phyloP scores from a whole-genome alignment of 2,329 filamentous ascomycete species.

The Aspergillus intermedius region DNA sequence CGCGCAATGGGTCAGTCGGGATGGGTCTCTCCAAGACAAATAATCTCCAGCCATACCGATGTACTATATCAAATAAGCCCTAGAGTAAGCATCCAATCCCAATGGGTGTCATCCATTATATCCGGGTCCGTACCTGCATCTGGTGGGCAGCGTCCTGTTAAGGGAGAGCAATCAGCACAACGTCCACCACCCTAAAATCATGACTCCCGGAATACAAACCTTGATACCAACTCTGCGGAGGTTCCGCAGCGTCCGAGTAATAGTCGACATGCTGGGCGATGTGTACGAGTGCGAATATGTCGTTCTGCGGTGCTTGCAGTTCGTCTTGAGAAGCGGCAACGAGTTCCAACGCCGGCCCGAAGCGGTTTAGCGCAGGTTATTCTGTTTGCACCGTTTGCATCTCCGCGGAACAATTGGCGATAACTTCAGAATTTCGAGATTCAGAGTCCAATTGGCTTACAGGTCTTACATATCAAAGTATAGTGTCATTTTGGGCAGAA shows the following conservation, averaged over 20 bases:
- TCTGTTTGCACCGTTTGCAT: conserved; percentile 34
- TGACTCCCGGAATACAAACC: conserved; percentile 43
- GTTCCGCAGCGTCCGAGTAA: conserved; percentile 79
- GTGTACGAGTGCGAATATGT: conserved; percentile 11
- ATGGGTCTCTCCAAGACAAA: neutral
- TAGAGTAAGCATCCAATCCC: conserved; percentile 17
- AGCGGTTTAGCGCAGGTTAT: conserved; percentile 15
- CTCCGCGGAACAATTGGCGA: neutral
- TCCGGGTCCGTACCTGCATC: conserved; percentile 61
- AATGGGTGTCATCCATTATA: conserved; percentile 4
- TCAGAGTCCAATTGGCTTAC: neutral
- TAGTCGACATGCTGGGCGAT: conserved; percentile 72
- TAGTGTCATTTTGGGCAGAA: neutral
- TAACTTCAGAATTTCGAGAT: neutral
- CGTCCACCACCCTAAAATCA: conserved; percentile 8
- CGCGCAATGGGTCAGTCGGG: conserved; percentile 20
- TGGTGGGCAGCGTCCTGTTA: conserved; percentile 81
- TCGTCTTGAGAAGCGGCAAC: conserved; percentile 11
- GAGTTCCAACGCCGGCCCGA: conserved; percentile 17
- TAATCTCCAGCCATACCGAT: conserved; percentile 31
- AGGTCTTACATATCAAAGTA: conserved; percentile 16
- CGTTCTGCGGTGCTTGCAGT: conserved; percentile 7
- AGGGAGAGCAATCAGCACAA: conserved; percentile 31
- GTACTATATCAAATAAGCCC: conserved; percentile 25
- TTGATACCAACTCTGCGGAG: conserved; percentile 81